These are phyloP conservation scores for Trichocomaceae sp. DNA, from an alignment of 2,329 filamentous ascomycete species.

Conservation along the genomic window DNA sequence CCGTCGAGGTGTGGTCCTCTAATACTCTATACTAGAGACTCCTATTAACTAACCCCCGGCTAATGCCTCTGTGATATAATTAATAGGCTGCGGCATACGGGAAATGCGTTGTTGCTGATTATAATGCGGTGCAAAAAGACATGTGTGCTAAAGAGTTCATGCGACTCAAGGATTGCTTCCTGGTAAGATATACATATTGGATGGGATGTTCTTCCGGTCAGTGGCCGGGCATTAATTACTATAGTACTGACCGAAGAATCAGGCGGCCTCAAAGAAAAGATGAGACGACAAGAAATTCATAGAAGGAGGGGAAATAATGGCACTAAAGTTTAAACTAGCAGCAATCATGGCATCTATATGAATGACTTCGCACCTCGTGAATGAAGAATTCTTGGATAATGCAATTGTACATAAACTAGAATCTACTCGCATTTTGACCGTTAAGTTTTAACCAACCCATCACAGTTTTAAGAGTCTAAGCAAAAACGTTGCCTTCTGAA, in stretches of 20 bases:
- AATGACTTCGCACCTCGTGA: neutral
- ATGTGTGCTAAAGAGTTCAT: constrained; percentile 84
- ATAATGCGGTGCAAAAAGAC: constrained; percentile 82
- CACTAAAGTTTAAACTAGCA: constrained; percentile 7
- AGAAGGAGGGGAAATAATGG: neutral
- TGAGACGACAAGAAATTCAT: constrained; percentile 18
- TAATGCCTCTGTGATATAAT: too few relatives aligned
- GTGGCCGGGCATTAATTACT: neutral
- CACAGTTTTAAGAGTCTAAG: constrained; percentile 69
- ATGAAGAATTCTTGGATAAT: constrained; percentile 3
- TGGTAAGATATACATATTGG: constrained; percentile 55
- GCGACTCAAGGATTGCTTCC: constrained; percentile 76
- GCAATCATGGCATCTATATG: neutral
- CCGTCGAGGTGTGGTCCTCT: constrained; percentile 58
- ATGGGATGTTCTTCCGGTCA: neutral
- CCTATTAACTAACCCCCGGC: too few relatives aligned
- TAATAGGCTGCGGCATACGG: constrained; percentile 74
- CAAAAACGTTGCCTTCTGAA: constrained; percentile 74
- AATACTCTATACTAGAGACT: too few relatives aligned
- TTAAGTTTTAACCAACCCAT: constrained; percentile 17
- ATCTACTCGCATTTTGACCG: neutral
- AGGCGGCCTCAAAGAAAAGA: constrained; percentile 50
- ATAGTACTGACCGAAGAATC: constrained; percentile 13
- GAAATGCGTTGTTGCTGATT: constrained; percentile 84
- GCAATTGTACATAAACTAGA: constrained; percentile 4